These are phyloP conservation scores for Sporothrix dimorphospora DNA, from an alignment of 2,329 filamentous ascomycete genomes.

Conservation along the genomic window DNA sequence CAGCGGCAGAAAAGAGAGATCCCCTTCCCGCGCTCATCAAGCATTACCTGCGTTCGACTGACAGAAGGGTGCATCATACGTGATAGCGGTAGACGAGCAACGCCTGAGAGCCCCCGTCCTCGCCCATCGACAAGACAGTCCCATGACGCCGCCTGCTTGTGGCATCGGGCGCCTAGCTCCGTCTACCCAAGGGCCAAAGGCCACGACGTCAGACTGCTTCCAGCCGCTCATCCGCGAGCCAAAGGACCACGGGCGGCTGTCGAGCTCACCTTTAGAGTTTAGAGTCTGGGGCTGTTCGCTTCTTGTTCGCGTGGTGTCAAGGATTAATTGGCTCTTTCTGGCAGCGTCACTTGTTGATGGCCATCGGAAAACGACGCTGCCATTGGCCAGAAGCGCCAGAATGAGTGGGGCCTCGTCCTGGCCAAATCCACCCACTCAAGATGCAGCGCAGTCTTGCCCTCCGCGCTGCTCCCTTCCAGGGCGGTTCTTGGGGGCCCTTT, in stretches of 20 bases:
- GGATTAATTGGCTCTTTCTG: conserved; percentile 1
- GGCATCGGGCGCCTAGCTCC: not conserved
- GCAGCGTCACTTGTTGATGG: not conserved
- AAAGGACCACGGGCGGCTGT: not conserved
- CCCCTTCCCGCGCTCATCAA: not conserved
- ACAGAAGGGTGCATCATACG: not conserved
- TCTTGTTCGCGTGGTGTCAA: conserved; percentile 12
- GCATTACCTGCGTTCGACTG: not conserved
- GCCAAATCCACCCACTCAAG: not conserved
- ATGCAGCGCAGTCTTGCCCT: not conserved
- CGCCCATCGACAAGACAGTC: not conserved
- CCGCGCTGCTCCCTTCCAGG: not conserved
- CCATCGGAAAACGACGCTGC: not conserved
- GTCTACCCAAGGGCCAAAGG: not conserved
- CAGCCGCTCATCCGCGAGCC: not conserved
- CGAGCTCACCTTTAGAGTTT: not conserved
- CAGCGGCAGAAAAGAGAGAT: not conserved
- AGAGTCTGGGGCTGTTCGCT: not conserved
- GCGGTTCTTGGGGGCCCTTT: not conserved
- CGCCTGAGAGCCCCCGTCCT: not conserved
- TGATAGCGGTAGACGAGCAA: not conserved
- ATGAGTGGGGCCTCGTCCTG: not conserved
- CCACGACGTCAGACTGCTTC: not conserved
- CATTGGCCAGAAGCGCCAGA: not conserved
- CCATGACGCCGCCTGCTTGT: not conserved